These are phyloP conservation scores for Starmerella sp. DNA, from an alignment of 805 yeast species.

Conservation along the genomic window DNA sequence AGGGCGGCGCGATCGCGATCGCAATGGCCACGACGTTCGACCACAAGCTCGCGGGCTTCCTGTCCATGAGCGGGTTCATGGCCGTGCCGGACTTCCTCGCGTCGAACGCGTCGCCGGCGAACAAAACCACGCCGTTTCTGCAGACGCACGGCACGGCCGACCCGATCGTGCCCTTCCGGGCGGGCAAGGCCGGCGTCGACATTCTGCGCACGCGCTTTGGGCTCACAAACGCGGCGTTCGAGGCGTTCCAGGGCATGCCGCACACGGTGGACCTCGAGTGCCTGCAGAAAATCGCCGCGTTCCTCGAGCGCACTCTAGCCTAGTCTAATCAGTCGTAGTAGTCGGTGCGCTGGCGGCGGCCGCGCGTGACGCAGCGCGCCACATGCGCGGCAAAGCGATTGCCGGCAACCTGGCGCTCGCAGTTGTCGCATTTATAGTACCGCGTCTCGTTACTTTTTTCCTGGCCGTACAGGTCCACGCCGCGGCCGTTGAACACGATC, in stretches of 20 bases:
- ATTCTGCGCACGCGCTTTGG: conserved; percentile 34
- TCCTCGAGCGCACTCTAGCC: conserved; percentile 32
- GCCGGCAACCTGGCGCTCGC: conserved; percentile 80
- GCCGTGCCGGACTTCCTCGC: conserved; percentile 25
- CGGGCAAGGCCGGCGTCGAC: conserved; percentile 26
- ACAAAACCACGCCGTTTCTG: conserved; percentile 62
- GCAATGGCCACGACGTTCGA: conserved; percentile 22
- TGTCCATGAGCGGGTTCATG: conserved; percentile 68
- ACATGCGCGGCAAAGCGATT: conserved; percentile 87
- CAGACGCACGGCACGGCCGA: conserved; percentile 83
- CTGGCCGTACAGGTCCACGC: conserved; percentile 35
- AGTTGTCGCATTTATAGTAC: conserved; percentile 69
- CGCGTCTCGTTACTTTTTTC: conserved; percentile 38
- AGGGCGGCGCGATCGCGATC: conserved; percentile 76
- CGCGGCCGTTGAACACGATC: conserved; percentile 20
- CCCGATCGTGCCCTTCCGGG: conserved; percentile 42
- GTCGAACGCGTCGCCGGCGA: conserved; percentile 27
- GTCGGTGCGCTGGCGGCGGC: conserved; percentile 17
- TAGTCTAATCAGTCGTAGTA: neutral
- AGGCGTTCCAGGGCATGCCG: conserved; percentile 49
- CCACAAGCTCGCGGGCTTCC: conserved; percentile 61
- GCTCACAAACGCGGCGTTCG: conserved; percentile 34
- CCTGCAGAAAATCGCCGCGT: conserved; percentile 41
- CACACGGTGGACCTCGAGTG: conserved; percentile 66
- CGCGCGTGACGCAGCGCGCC: conserved; percentile 75